Evolutionary conservation across 306 rosid species (phyloP), one percentile per base, ranked within the genome.

Genomic region (Cucurbita moschata): DNA sequence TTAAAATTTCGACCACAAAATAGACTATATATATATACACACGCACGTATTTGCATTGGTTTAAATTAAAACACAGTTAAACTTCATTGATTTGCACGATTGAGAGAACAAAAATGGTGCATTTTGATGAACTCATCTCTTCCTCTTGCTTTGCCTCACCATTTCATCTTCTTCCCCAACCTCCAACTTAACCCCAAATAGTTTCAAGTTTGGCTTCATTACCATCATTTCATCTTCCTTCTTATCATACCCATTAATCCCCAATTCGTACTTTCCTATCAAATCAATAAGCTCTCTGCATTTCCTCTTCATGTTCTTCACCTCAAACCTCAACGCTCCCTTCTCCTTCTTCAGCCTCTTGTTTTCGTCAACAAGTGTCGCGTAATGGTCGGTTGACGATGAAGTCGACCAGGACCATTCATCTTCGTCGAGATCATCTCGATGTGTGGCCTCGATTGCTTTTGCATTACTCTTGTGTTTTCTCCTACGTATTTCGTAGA

Each of bases 101-200:
- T 93, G 97, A 73, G 94, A 86, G 11, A 93, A 73, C 73, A 88
- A 82, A 79, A 90, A 79, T 78, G 75, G 83, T 82, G 87, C 83
- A 83, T 79, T 76, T 78, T 85, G 86, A 68, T 81, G 62, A 55
- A 13, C 10, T 0, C 42, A 44, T 23, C 87, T 86, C 79, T 85
- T 85, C 52, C 89, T 92, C 84, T 90, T 90, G 52, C 80, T 75
- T n/a, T 73, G 85, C 71, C 77, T 83, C 5, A 52, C 85, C 88
- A 49, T 90, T 89, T 51, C 72, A 42, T 66, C 47, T 46, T 87
- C 89, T 56, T 89, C 92, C 19, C 77, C 83, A 82, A 93, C 90
- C 39, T 93, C 96, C 40, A 93, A 61, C 57, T 87, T 88, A 53
- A 93, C 98, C 0, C 98, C 98, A 80, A 93, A 93, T 11, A 68